A percentile compares a stretch with the other conserved stretches of the same genome.
phyloP scores from a whole-genome alignment of 2,329 filamentous ascomycete genomes.

The Ascochyta pisi region DNA sequence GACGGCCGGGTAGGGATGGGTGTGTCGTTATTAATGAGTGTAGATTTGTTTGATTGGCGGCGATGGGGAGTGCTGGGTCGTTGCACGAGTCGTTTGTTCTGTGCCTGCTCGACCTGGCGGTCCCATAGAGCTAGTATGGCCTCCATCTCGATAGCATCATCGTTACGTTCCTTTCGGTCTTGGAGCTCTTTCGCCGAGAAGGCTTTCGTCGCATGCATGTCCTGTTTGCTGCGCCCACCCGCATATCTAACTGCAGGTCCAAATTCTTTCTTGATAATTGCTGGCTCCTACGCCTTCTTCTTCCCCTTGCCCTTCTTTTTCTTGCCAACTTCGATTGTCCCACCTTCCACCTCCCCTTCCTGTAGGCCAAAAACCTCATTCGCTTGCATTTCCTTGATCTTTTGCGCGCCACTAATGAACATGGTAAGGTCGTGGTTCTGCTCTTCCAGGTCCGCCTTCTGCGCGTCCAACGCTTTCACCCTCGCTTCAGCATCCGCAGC shows the following conservation, averaged over 20 bases:
- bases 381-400: conserved; percentile 72
- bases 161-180: background rate
- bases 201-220: background rate
- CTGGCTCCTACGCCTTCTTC: conserved; percentile 21
- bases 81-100: background rate
- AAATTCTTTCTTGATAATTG: too few species aligned
- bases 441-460: conserved; percentile 78
- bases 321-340: conserved; percentile 41
- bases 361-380: conserved; percentile 71
- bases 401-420: conserved; percentile 85
- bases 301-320: conserved; percentile 38
- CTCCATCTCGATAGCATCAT: background rate
- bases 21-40: background rate
- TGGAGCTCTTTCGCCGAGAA: background rate
- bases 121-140: background rate
- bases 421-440: conserved; percentile 87
- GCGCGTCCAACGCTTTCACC: conserved; percentile 46
- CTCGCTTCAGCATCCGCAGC: conserved; percentile 62
- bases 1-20: background rate
- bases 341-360: conserved; percentile 68
- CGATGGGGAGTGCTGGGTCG: background rate
- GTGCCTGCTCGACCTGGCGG: background rate
- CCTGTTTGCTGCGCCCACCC: background rate
- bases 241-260: background rate
- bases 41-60: background rate